Evolutionary conservation across 2,329 filamentous ascomycete species (phyloP).

Genomic region (Microsporum ferrugineum): DNA sequence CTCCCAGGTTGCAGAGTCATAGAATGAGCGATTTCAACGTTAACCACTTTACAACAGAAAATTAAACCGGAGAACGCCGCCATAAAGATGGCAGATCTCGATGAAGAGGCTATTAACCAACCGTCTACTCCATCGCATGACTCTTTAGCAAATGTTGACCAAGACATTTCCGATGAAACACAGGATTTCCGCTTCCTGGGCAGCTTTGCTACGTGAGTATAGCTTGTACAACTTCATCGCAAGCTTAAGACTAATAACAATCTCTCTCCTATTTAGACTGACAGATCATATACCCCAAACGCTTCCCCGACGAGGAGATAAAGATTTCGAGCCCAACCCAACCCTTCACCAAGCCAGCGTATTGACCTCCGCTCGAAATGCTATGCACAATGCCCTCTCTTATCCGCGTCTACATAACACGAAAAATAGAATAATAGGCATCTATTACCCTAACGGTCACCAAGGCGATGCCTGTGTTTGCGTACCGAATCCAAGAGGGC

Average conservation of each 20-base stretch:
- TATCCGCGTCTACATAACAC: conserved; percentile 64
- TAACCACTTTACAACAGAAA: background rate
- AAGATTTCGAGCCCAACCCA: conserved; percentile 91
- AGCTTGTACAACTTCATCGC: background rate
- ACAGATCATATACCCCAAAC: conserved; percentile 28
- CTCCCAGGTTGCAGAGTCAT: background rate
- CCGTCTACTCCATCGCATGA: conserved; percentile 17
- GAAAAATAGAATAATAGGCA: conserved; percentile 55
- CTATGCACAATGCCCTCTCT: conserved; percentile 78
- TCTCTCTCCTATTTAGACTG: conserved; percentile 18
- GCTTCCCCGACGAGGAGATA: conserved; percentile 82
- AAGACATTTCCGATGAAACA: conserved; percentile 62
- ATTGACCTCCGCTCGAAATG: conserved; percentile 68
- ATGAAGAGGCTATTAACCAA: conserved; percentile 32
- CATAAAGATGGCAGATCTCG: conserved; percentile 32
- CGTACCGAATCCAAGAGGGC: conserved; percentile 60
- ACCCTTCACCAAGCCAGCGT: conserved; percentile 68
- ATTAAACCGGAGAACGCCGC: background rate
- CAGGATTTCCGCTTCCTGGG: conserved; percentile 75
- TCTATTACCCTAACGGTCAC: conserved; percentile 58
- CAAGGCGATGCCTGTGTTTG: conserved; percentile 41
- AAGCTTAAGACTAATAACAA: background rate
- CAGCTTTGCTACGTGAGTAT: conserved; percentile 41
- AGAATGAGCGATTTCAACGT: too few species aligned
- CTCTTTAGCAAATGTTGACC: conserved; percentile 37